phyloP scores from a whole-genome alignment of 1,284 basidiomycete species.

The Malassezia sympodialis region DNA sequence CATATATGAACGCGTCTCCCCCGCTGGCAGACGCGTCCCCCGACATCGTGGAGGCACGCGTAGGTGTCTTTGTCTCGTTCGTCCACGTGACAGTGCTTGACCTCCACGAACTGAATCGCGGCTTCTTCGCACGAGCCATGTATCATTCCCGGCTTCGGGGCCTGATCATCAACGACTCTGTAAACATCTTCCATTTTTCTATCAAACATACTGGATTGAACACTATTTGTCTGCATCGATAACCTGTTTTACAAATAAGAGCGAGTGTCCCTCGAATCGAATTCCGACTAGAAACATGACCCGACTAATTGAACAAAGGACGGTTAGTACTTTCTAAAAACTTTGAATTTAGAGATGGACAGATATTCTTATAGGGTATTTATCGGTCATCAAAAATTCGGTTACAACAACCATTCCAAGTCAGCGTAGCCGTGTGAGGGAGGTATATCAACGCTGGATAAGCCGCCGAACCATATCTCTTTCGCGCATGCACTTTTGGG shows the following conservation, averaged over 20 bases:
- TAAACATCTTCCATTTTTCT: not conserved
- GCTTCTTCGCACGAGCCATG: not conserved
- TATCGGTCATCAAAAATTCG: too few species aligned
- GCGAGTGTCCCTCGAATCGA: not conserved
- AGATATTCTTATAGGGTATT: too few species aligned
- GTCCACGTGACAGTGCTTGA: not conserved
- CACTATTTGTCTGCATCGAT: not conserved
- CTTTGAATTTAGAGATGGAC: too few species aligned
- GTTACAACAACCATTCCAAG: too few species aligned
- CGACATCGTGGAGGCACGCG: not conserved
- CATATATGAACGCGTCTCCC: constrained; percentile 21
- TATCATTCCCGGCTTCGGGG: not conserved
- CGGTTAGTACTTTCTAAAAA: too few species aligned
- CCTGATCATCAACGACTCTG: not conserved
- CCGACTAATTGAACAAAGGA: too few species aligned
- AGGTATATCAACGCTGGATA: constrained; percentile 10
- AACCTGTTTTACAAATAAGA: not conserved
- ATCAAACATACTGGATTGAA: not conserved
- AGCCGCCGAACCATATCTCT: constrained; percentile 20
- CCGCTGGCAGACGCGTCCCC: not conserved
- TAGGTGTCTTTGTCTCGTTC: not conserved
- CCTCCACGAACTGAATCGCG: not conserved
- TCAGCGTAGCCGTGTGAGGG: not conserved
- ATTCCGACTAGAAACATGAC: too few species aligned
- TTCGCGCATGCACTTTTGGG: constrained; percentile 18